These are phyloP conservation scores for Casuarina glauca DNA, from an alignment of 306 rosid species.

Conservation along the genomic window DNA sequence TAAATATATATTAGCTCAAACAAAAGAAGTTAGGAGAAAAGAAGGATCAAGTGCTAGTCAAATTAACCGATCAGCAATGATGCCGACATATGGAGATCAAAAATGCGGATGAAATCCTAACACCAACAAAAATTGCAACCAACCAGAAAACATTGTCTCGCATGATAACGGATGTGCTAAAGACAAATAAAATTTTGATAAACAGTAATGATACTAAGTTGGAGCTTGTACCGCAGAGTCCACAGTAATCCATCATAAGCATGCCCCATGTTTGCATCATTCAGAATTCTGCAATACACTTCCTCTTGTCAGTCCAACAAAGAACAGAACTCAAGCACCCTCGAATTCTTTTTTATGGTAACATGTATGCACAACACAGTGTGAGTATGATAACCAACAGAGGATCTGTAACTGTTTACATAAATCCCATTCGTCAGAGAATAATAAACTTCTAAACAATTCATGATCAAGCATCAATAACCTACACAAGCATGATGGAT, in stretches of 20 bases:
- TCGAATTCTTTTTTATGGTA: not conserved
- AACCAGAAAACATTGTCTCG: slow-evolving; percentile 9
- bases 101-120: slow-evolving; percentile 7
- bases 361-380: not conserved
- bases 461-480: slow-evolving; percentile 16
- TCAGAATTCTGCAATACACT: slow-evolving; percentile 72
- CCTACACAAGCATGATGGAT: slow-evolving; percentile 12
- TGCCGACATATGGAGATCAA: not conserved
- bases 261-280: slow-evolving; percentile 73
- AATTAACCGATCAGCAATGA: slow-evolving; percentile 7
- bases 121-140: slow-evolving; percentile 4
- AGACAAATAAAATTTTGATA: slow-evolving; percentile 18
- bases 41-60: slow-evolving; percentile 15
- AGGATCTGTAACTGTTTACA: slow-evolving; percentile 24
- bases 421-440: slow-evolving; percentile 11
- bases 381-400: slow-evolving; percentile 7
- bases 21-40: slow-evolving; percentile 15
- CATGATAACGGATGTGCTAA: slow-evolving; percentile 21
- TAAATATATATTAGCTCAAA: slow-evolving; percentile 39
- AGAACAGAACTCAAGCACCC: slow-evolving; percentile 16
- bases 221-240: slow-evolving; percentile 72
- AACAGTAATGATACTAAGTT: slow-evolving; percentile 26
- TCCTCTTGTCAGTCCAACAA: slow-evolving; percentile 26
- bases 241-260: slow-evolving; percentile 84
- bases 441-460: slow-evolving; percentile 11